A percentile compares a stretch with the other conserved stretches of the same genome.
Evolutionary conservation across 2,329 filamentous ascomycete species (phyloP).

Genomic region (Dothideomycetes sp.): DNA sequence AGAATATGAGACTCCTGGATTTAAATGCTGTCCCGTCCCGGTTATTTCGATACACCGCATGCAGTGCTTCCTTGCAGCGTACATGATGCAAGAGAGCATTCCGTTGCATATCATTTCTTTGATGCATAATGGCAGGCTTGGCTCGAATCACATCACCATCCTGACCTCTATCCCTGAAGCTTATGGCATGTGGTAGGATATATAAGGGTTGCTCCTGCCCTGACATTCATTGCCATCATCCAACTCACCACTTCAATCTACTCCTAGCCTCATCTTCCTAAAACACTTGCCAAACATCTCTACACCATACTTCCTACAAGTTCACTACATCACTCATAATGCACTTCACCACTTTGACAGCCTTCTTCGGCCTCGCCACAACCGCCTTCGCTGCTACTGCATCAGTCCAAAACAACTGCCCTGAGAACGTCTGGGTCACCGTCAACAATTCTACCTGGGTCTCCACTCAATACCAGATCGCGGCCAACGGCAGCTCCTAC

Average conservation of each 20-base stretch:
- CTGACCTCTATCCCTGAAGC: too few species aligned
- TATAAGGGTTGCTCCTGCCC: conserved; percentile 3
- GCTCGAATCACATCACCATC: not conserved
- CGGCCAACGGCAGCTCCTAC: conserved; percentile 18
- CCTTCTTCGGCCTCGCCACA: conserved; percentile 15
- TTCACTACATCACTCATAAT: conserved; percentile 15
- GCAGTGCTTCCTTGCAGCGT: conserved; percentile 11
- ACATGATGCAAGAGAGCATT: not conserved
- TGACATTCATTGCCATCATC: not conserved
- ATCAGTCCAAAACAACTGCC: conserved; percentile 23
- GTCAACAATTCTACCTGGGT: conserved; percentile 19
- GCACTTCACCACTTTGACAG: conserved; percentile 16
- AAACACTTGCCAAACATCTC: not conserved
- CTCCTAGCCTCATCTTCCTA: not conserved
- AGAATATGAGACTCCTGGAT: not conserved
- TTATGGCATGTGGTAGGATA: not conserved
- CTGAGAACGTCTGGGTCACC: conserved; percentile 20
- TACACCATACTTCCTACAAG: not conserved
- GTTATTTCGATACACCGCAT: conserved; percentile 3
- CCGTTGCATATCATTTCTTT: not conserved
- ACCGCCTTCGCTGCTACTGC: conserved; percentile 16
- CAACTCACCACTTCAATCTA: too few species aligned
- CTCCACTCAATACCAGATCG: conserved; percentile 15
- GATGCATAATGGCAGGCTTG: not conserved
- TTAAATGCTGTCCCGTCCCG: not conserved